Evolutionary conservation across 208 protist genomes (phyloP).

Genomic region (Naegleria lovaniensis): DNA sequence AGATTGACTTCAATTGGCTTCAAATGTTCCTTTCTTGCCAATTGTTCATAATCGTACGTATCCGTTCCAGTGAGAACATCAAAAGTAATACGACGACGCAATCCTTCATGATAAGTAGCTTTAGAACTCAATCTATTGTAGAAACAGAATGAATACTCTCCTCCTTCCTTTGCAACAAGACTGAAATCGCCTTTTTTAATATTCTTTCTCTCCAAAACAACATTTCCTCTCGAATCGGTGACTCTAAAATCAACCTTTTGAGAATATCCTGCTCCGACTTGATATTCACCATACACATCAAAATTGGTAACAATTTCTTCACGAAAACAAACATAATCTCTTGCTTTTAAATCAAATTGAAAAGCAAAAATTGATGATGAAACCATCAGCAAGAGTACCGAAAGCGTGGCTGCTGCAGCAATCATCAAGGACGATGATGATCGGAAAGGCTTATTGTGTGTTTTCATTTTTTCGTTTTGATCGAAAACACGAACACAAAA

Average conservation of each 20-base stretch:
- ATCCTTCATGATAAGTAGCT: neutral
- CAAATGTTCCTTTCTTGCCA: slow-evolving; percentile 70
- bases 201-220: neutral
- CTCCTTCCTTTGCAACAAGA: slow-evolving; percentile 13
- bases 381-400: neutral
- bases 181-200: slow-evolving; percentile 3
- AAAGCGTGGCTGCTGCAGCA: neutral
- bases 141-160: slow-evolving; percentile 26
- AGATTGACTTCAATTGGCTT: slow-evolving; percentile 78
- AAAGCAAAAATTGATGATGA: neutral
- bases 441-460: neutral
- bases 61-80: slow-evolving; percentile 39
- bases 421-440: neutral
- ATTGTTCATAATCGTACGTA: slow-evolving; percentile 56
- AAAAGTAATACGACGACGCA: neutral
- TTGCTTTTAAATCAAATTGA: slow-evolving; percentile 17
- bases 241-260: slow-evolving; percentile 27
- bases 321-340: neutral
- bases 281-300: slow-evolving; percentile 28
- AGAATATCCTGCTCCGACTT: neutral
- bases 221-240: neutral
- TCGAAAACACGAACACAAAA: too few relatives aligned
- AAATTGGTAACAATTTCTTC: slow-evolving; percentile 23
- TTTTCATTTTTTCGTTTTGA: neutral
- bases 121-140: neutral